A percentile compares a stretch with the other conserved stretches of the same genome.
phyloP scores from a whole-genome alignment of 1,284 basidiomycete genomes.

The Entoloma clypeatum region DNA sequence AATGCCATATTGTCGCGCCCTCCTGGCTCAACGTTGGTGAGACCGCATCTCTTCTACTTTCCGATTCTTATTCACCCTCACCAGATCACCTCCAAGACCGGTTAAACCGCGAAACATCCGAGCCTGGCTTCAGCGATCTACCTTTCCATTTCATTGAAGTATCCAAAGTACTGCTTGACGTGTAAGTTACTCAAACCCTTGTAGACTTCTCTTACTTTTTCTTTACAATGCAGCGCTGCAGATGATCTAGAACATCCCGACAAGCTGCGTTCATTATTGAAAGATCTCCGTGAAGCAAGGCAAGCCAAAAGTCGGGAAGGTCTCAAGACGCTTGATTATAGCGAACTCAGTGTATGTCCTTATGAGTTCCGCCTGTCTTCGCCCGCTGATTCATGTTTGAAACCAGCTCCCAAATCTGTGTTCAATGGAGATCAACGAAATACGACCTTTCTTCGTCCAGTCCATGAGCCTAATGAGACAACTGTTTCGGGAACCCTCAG shows the following conservation, averaged over 20 bases:
- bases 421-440: constrained; percentile 90
- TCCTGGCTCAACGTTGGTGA: constrained; percentile 84
- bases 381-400: neutral
- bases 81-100: constrained; percentile 77
- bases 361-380: neutral
- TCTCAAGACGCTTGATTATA: constrained; percentile 68
- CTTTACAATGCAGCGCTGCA: constrained; percentile 58
- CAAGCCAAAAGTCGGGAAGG: constrained; percentile 92
- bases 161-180: constrained; percentile 84
- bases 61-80: constrained; percentile 3
- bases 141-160: constrained; percentile 89
- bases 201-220: neutral
- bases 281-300: constrained; percentile 91
- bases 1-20: constrained; percentile 89
- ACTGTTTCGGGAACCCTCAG: constrained; percentile 29
- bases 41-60: constrained; percentile 23
- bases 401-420: constrained; percentile 79
- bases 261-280: constrained; percentile 78
- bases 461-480: constrained; percentile 69
- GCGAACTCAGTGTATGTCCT: constrained; percentile 67
- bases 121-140: constrained; percentile 67
- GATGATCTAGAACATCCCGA: constrained; percentile 87
- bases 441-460: constrained; percentile 84
- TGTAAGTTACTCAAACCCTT: constrained; percentile 54
- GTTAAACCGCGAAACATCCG: constrained; percentile 67